Conservation (phyloP, 2,329 filamentous ascomycete species). For the Chaetomiaceae sp. region DNA sequence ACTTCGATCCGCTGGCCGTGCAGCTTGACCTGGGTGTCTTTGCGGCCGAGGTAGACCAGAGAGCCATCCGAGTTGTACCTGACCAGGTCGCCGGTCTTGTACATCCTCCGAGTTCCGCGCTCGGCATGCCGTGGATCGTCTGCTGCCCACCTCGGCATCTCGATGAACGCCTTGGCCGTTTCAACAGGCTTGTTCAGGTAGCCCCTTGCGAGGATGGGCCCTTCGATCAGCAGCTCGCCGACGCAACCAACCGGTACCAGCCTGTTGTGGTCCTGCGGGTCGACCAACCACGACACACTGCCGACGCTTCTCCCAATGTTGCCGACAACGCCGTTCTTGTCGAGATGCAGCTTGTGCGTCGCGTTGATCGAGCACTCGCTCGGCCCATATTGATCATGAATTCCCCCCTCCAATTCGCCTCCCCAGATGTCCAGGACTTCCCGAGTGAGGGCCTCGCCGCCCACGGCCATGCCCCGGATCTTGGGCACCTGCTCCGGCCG, state of each 20-base stretch:
- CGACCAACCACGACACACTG: slow-evolving; percentile 31
- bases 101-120: slow-evolving; percentile 38
- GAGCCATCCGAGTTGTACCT: slow-evolving; percentile 33
- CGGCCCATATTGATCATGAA: slow-evolving; percentile 28
- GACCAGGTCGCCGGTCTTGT: slow-evolving; percentile 43
- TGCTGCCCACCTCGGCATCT: slow-evolving; percentile 35
- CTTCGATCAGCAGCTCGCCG: slow-evolving; percentile 38
- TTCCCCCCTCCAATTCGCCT: no score
- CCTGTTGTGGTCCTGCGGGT: slow-evolving; percentile 27
- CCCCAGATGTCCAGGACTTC: slow-evolving; percentile 26
- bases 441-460: slow-evolving; percentile 27
- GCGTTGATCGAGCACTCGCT: slow-evolving; percentile 27
- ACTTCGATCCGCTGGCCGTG: slow-evolving; percentile 50
- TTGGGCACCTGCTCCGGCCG: slow-evolving; percentile 26
- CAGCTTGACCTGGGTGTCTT: slow-evolving; percentile 53
- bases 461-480: slow-evolving; percentile 26
- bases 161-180: slow-evolving; percentile 43
- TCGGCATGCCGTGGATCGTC: slow-evolving; percentile 53
- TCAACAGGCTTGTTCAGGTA: slow-evolving; percentile 45
- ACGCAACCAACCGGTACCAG: slow-evolving; percentile 31
- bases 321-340: slow-evolving; percentile 17
- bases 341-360: slow-evolving; percentile 5
- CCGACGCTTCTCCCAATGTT: slow-evolving; percentile 38
- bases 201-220: slow-evolving; percentile 43
- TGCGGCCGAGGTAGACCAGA: slow-evolving; percentile 42